Conservation (phyloP, 169 alveolate genomes). For the Hammondia hammondi region DNA sequence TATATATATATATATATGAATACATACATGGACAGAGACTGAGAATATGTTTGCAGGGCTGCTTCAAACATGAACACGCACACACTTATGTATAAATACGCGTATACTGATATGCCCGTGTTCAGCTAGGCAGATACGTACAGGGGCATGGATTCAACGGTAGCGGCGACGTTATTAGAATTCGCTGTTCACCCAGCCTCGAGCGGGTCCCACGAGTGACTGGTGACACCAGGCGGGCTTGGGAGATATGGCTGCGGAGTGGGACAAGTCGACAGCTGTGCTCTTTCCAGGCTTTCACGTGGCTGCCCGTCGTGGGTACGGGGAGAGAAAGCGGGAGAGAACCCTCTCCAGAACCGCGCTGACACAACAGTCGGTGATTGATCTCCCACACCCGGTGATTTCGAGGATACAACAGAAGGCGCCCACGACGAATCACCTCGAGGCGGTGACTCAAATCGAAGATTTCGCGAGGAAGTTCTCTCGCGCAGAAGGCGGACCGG, state of each 20-base stretch:
- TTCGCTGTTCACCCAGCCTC: too few species aligned
- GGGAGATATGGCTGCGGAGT: not conserved
- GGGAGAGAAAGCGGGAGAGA: not conserved
- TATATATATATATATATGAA: too few species aligned
- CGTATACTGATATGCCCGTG: too few species aligned
- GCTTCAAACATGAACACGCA: too few species aligned
- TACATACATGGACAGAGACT: too few species aligned
- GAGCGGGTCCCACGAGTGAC: not conserved
- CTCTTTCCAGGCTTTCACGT: not conserved
- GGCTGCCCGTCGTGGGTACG: not conserved
- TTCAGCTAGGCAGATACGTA: too few species aligned
- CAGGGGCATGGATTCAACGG: too few species aligned
- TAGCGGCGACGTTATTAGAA: too few species aligned
- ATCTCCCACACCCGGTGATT: not conserved
- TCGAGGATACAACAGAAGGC: not conserved
- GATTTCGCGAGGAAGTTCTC: not conserved
- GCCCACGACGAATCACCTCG: not conserved
- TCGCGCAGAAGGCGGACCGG: not conserved
- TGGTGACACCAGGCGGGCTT: not conserved
- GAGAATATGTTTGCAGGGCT: too few species aligned
- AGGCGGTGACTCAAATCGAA: not conserved
- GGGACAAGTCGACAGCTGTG: not conserved
- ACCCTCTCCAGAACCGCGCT: not conserved
- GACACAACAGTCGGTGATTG: not conserved
- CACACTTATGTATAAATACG: too few species aligned